Evolutionary conservation across 2,329 filamentous ascomycete species (phyloP).

Genomic region (Sclerotinia spermophila): DNA sequence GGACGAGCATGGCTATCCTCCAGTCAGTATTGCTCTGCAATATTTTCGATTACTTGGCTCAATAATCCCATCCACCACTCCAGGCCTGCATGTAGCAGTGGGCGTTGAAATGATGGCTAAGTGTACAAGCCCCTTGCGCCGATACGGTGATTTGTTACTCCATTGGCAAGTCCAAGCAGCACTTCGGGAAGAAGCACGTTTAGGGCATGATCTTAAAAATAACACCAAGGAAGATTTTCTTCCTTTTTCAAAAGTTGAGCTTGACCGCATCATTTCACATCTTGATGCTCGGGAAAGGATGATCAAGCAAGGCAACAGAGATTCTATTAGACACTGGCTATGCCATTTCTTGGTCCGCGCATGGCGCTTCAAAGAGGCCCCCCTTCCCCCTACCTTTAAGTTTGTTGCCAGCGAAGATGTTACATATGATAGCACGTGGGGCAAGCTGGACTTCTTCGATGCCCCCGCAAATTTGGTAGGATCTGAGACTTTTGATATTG

Average conservation of each 20-base stretch:
- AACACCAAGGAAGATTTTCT: slow-evolving; percentile 34
- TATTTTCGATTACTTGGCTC: slow-evolving; percentile 45
- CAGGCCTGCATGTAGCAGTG: slow-evolving; percentile 54
- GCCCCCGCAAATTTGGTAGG: not conserved
- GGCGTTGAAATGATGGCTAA: slow-evolving; percentile 60
- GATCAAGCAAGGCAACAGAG: slow-evolving; percentile 21
- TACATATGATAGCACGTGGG: not conserved
- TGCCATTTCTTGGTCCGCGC: slow-evolving; percentile 58
- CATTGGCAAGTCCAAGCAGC: slow-evolving; percentile 66
- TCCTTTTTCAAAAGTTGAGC: slow-evolving; percentile 31
- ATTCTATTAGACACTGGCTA: slow-evolving; percentile 49
- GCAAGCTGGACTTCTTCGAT: slow-evolving; percentile 7
- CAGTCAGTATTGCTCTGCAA: slow-evolving; percentile 19
- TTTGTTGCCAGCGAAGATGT: slow-evolving; percentile 20
- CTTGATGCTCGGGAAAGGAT: slow-evolving; percentile 32
- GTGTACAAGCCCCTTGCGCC: slow-evolving; percentile 62
- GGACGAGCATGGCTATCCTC: slow-evolving; percentile 21
- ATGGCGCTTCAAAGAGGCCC: slow-evolving; percentile 50
- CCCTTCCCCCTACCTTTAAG: slow-evolving; percentile 46
- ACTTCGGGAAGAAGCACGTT: slow-evolving; percentile 45
- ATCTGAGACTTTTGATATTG: not conserved
- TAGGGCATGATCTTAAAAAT: slow-evolving; percentile 38
- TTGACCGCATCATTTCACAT: slow-evolving; percentile 33
- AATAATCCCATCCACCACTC: slow-evolving; percentile 49
- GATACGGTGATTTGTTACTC: slow-evolving; percentile 58